phyloP scores from a whole-genome alignment of 352 stramenopile species.

The Globisporangium cederbergense region DNA sequence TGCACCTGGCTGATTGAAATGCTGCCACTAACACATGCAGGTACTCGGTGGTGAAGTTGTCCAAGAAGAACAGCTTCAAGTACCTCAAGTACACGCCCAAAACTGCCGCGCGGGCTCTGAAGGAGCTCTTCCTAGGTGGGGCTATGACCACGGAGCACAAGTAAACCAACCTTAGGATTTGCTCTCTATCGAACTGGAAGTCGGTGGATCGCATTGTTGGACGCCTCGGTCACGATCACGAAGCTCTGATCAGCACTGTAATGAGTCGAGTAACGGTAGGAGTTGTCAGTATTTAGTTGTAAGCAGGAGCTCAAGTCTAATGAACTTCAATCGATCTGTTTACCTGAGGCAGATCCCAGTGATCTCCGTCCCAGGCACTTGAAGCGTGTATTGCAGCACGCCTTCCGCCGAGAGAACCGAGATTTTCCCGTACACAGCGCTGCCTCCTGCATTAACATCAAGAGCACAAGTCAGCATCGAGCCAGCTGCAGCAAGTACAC shows the following conservation, averaged over 20 bases:
- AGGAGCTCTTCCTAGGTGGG: constrained; percentile 79
- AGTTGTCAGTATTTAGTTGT: neutral
- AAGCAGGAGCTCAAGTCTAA: neutral
- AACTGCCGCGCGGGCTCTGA: constrained; percentile 76
- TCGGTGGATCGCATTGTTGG: constrained; percentile 64
- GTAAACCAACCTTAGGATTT: neutral
- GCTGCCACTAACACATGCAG: constrained; percentile 20
- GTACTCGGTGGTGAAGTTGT: constrained; percentile 90
- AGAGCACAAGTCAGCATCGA: neutral
- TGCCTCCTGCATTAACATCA: constrained; percentile 20
- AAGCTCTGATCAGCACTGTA: constrained; percentile 44
- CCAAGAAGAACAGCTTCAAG: constrained; percentile 86
- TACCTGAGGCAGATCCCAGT: constrained; percentile 75
- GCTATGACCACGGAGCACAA: constrained; percentile 19
- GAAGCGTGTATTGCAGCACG: constrained; percentile 39
- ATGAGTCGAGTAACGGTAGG: neutral
- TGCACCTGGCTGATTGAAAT: too few relatives aligned
- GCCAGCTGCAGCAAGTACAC: neutral
- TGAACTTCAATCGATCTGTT: neutral
- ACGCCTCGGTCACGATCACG: constrained; percentile 77
- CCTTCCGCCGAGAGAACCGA: constrained; percentile 61
- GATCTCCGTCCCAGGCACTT: constrained; percentile 67
- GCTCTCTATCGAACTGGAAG: constrained; percentile 30
- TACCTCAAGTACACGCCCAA: constrained; percentile 88
- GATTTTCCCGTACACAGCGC: constrained; percentile 45